A percentile compares a stretch with the other conserved stretches of the same genome.
Conservation (phyloP, 2,329 filamentous ascomycete species). For the Penicillium palitans region DNA sequence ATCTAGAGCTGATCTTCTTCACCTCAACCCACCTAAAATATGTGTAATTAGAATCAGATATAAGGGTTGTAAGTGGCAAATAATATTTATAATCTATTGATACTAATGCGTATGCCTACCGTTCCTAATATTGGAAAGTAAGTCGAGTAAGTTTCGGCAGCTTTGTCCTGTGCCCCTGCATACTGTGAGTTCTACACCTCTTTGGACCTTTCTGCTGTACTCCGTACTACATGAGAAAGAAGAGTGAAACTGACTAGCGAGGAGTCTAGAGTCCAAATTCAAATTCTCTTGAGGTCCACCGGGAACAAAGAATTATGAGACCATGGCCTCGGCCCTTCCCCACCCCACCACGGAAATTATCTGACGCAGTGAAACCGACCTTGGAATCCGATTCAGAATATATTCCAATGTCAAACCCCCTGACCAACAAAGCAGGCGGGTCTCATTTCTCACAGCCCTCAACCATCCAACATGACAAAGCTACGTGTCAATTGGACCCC, state of each 20-base stretch:
- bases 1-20: slow-evolving; percentile 3
- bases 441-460: background rate
- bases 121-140: background rate
- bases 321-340: background rate
- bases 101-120: background rate
- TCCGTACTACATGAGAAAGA: background rate
- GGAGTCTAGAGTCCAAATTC: background rate
- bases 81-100: background rate
- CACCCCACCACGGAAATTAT: slow-evolving; percentile 1
- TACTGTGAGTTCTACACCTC: background rate
- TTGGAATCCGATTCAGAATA: background rate
- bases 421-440: background rate
- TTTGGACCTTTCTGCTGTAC: slow-evolving; percentile 4
- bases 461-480: background rate
- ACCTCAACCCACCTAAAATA: background rate
- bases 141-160: slow-evolving; percentile 2
- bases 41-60: background rate
- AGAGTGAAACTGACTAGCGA: background rate
- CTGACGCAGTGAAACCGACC: background rate
- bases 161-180: background rate
- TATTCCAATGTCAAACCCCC: background rate
- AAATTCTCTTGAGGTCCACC: background rate
- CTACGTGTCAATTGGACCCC: background rate
- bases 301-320: background rate
- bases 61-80: background rate